Base-by-base conservation (phyloP, 2,329 filamentous ascomycete genomes). In the Decorospora gaudefroyi region DNA sequence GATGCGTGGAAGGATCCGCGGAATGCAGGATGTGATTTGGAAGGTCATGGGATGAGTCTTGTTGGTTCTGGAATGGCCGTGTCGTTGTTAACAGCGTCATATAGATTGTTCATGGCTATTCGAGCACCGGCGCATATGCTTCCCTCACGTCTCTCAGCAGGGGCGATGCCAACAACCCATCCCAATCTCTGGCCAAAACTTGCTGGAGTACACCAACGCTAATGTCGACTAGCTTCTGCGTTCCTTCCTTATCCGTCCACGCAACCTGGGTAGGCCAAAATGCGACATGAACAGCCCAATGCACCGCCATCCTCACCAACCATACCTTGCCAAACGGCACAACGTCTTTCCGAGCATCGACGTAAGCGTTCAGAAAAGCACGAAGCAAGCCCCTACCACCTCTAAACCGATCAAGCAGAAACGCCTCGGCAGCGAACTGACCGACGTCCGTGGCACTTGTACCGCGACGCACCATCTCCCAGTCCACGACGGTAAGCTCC, bases 401-500 rank as follows among this genome's bases (percentile, higher is more conserved):
- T n/a, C 55, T 42, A 41, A 67, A 69, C 1, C 54, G 53, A 53
- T 72, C 69, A 0, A 72, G 57, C 4, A 72, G 52, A 25, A 62
- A 70, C 4, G 70, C 58, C 38, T 71, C 69, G 0, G 68, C 69
- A 11, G 64, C 61, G 36, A 72, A 72, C 26, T 71, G 69, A 2
- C 56, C 69, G 0, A 70, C 61, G 42, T 72, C 69, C 6, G 68
- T 71, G 6, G 68, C 69, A 10, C 60, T 60, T 3, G 37, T 61
- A 4, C 70, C 70, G 2, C 64, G 51, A 2, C 70, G 55, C 1
- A 53, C 53, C 36, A 68, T 64, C 34, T 72, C 68, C 68, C 68
- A 73, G 28, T 73, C 68, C 6, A 67, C 61, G 7, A 73, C 33
- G 1, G 63, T 71, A 4, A 71, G 32, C 3, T 50, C 37, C 3